Conservation (phyloP, 2,329 filamentous ascomycete genomes). For the Colletotrichum euphorbiae region DNA sequence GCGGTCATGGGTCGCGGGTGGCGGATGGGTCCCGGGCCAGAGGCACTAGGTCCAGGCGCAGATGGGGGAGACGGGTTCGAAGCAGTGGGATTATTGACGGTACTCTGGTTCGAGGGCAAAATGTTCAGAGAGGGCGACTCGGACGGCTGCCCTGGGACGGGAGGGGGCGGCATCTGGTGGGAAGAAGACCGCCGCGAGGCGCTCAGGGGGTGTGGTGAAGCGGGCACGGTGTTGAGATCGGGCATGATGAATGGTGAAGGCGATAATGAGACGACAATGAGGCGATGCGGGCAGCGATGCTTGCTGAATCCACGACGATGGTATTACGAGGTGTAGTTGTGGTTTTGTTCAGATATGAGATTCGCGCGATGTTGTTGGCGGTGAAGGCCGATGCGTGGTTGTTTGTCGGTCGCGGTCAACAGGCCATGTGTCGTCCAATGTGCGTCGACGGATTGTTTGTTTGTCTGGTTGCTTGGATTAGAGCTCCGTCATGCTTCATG, state of each 20-base stretch:
- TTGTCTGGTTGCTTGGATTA: slow-evolving; percentile 17
- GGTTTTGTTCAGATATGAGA: not conserved
- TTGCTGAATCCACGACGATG: not conserved
- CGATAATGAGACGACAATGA: not conserved
- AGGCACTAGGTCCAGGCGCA: slow-evolving; percentile 52
- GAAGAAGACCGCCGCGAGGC: slow-evolving; percentile 58
- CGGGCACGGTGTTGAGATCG: slow-evolving; percentile 67
- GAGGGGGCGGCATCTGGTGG: slow-evolving; percentile 56
- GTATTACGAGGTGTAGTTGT: not conserved
- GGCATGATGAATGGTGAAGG: slow-evolving; percentile 54
- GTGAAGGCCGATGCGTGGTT: slow-evolving; percentile 20
- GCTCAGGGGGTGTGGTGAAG: slow-evolving; percentile 60
- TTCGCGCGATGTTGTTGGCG: slow-evolving; percentile 3
- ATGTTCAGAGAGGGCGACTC: slow-evolving; percentile 62
- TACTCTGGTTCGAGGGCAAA: slow-evolving; percentile 66
- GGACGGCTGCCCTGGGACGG: slow-evolving; percentile 42
- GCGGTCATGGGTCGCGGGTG: slow-evolving; percentile 90
- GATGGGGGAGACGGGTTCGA: slow-evolving; percentile 43
- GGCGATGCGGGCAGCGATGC: not conserved
- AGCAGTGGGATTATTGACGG: slow-evolving; percentile 55
- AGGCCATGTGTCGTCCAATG: slow-evolving; percentile 25
- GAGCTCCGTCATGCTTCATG: slow-evolving; percentile 39
- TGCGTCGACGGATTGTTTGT: slow-evolving; percentile 20
- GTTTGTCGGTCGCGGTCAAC: slow-evolving; percentile 20
- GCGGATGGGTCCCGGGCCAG: slow-evolving; percentile 78